Evolutionary conservation across 805 yeast genomes (phyloP).

Genomic region (Yamadazyma phyllophila): DNA sequence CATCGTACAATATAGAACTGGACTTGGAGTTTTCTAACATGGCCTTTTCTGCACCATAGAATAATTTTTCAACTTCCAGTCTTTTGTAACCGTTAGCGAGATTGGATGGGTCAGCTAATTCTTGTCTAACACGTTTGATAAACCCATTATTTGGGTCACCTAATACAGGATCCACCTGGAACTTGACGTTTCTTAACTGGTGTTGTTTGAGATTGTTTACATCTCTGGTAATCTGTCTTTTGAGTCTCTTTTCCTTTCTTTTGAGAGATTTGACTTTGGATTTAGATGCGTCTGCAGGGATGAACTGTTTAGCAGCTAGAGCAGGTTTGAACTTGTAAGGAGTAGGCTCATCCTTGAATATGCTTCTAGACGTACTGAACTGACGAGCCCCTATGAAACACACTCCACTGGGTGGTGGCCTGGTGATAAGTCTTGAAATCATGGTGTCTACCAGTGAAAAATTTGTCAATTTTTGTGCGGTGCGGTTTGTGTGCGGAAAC

Average conservation of each 20-base stretch:
- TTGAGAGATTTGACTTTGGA: slow-evolving; percentile 34
- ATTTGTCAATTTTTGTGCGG: slow-evolving; percentile 1
- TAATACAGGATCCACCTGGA: slow-evolving; percentile 75
- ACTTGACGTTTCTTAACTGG: slow-evolving; percentile 27
- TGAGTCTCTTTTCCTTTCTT: slow-evolving; percentile 39
- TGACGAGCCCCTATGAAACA: neutral
- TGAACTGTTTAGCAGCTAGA: slow-evolving; percentile 38
- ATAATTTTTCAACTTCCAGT: slow-evolving; percentile 68
- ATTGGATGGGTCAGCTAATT: slow-evolving; percentile 55
- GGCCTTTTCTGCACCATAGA: slow-evolving; percentile 75
- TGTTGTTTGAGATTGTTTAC: slow-evolving; percentile 42
- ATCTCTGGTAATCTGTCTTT: slow-evolving; percentile 40
- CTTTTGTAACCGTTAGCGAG: slow-evolving; percentile 58
- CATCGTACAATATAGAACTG: slow-evolving; percentile 29
- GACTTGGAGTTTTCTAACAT: slow-evolving; percentile 36
- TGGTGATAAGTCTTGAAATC: neutral
- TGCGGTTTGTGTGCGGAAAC: neutral
- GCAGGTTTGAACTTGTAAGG: slow-evolving; percentile 15
- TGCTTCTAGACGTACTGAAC: neutral
- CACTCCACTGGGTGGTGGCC: neutral
- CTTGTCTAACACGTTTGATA: slow-evolving; percentile 62
- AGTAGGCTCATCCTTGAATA: neutral
- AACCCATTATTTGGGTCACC: slow-evolving; percentile 70
- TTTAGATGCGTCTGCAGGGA: slow-evolving; percentile 29
- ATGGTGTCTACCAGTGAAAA: neutral